Evolutionary conservation across 345 rosid genomes (phyloP).

Genomic region (Noccaea bulbosa): DNA sequence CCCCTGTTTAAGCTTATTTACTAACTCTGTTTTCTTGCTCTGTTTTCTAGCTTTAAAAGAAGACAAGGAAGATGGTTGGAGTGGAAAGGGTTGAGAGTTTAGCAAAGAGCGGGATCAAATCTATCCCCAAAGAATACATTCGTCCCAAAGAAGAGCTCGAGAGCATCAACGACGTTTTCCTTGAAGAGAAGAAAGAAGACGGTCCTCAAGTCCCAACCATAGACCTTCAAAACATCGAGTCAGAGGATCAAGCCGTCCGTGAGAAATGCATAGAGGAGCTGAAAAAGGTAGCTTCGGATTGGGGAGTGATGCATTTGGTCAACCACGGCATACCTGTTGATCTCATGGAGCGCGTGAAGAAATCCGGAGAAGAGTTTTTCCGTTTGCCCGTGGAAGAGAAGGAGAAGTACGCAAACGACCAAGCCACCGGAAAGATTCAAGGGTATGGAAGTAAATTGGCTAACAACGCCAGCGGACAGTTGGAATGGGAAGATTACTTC

Average conservation of each 20-base stretch:
- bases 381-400: constrained; percentile 75
- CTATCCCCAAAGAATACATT: constrained; percentile 80
- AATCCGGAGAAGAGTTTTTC: constrained; percentile 67
- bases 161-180: constrained; percentile 72
- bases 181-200: constrained; percentile 68
- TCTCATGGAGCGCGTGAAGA: constrained; percentile 66
- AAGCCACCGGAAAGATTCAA: constrained; percentile 77
- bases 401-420: constrained; percentile 88
- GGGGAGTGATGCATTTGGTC: constrained; percentile 97
- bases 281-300: constrained; percentile 64
- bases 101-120: constrained; percentile 67
- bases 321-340: constrained; percentile 78
- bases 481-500: constrained; percentile 97
- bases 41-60: background rate
- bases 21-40: constrained; percentile 27
- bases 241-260: constrained; percentile 52
- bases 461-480: constrained; percentile 81
- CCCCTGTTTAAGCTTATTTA: constrained; percentile 16
- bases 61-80: constrained; percentile 42
- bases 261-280: constrained; percentile 60
- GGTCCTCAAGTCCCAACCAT: constrained; percentile 91
- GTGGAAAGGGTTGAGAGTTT: constrained; percentile 68
- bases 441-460: constrained; percentile 98
- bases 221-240: constrained; percentile 64
- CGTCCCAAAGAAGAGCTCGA: constrained; percentile 78